phyloP scores from a whole-genome alignment of 1,139 yeast genomes.

The Yamadazyma membranifaciens region DNA sequence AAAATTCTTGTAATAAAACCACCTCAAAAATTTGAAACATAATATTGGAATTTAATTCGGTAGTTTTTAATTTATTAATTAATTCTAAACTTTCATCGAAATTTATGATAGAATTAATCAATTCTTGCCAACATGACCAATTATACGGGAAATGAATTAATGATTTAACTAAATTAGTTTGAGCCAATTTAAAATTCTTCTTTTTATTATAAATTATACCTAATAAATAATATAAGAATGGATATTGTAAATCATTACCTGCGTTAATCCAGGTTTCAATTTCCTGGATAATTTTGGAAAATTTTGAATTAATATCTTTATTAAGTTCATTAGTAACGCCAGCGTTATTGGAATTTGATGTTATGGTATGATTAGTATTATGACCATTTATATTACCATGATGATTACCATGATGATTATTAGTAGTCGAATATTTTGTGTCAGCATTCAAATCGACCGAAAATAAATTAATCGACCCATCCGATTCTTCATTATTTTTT shows the following conservation, averaged over 20 bases:
- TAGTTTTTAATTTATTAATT: slow-evolving; percentile 36
- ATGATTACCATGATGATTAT: slow-evolving; percentile 2
- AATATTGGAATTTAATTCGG: slow-evolving; percentile 27
- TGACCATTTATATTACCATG: slow-evolving; percentile 3
- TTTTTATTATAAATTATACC: slow-evolving; percentile 67
- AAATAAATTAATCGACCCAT: slow-evolving; percentile 47
- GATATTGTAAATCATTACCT: slow-evolving; percentile 18
- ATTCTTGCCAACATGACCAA: slow-evolving; percentile 94
- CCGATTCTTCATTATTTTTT: slow-evolving; percentile 68
- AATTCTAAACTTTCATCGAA: slow-evolving; percentile 61
- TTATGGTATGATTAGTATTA: slow-evolving; percentile 2
- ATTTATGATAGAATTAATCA: slow-evolving; percentile 61
- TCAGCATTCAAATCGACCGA: slow-evolving; percentile 16
- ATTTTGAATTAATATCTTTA: slow-evolving; percentile 27
- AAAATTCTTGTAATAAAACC: slow-evolving; percentile 75
- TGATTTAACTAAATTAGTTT: slow-evolving; percentile 57
- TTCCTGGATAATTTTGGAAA: slow-evolving; percentile 45
- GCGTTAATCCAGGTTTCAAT: slow-evolving; percentile 29
- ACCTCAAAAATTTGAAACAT: slow-evolving; percentile 73
- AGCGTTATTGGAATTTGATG: slow-evolving; percentile 5
- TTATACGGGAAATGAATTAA: slow-evolving; percentile 70
- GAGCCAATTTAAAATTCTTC: slow-evolving; percentile 60
- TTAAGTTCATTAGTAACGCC: slow-evolving; percentile 10
- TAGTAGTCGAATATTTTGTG: not conserved
- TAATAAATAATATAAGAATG: slow-evolving; percentile 66